phyloP scores from a whole-genome alignment of 768 basidiomycete species.

The Lactifluus echinatus region DNA sequence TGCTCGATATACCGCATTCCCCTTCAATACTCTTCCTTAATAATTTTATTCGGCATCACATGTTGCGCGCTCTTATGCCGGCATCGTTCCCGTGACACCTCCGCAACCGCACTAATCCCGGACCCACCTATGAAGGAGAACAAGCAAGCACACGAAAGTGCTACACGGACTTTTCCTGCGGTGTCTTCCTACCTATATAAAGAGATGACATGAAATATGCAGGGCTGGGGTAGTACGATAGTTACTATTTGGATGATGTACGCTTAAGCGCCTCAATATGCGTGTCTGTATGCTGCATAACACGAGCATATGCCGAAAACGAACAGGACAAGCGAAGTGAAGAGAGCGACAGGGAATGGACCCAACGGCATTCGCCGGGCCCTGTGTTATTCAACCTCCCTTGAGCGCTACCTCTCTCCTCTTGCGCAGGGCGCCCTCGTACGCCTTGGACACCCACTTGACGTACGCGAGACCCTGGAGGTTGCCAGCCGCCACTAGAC shows the following conservation, averaged over 20 bases:
- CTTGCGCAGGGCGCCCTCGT: conserved; percentile 55
- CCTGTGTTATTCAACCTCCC: too few species aligned
- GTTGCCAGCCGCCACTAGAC: conserved; percentile 39
- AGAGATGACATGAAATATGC: conserved; percentile 1
- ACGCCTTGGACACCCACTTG: conserved; percentile 65
- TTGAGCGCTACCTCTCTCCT: conserved; percentile 40
- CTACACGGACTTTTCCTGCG: neutral
- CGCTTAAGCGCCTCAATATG: conserved; percentile 3
- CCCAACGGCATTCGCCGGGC: neutral
- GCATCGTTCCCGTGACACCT: conserved; percentile 12
- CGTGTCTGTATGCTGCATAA: conserved; percentile 4
- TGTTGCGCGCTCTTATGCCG: neutral
- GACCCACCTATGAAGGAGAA: neutral
- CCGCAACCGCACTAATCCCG: neutral
- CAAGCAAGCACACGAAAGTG: neutral
- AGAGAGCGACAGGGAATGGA: too few species aligned
- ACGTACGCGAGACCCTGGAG: conserved; percentile 53
- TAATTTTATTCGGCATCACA: neutral
- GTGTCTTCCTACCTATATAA: neutral
- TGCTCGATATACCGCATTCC: conserved; percentile 16
- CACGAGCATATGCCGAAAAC: neutral
- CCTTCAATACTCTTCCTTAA: conserved; percentile 7
- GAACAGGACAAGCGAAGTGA: neutral
- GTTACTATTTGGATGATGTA: conserved; percentile 10
- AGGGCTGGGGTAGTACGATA: neutral